Evolutionary conservation across 768 basidiomycete genomes (phyloP).

Genomic region (Podaxis rugospora): DNA sequence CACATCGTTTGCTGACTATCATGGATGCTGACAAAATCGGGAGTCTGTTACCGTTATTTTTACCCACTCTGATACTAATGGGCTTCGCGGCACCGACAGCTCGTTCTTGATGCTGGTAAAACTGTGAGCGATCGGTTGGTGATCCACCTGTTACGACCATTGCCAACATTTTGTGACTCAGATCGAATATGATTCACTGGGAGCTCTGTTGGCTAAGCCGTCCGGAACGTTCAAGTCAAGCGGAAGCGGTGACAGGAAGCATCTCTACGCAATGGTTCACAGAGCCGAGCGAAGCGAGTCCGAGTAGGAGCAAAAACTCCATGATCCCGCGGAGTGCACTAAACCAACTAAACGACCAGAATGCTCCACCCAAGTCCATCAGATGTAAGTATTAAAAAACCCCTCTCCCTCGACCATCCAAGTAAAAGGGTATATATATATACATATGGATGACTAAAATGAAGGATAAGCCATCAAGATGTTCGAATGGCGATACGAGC

Average conservation of each 20-base stretch:
- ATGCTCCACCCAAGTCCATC: not conserved
- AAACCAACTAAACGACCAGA: not conserved
- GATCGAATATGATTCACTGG: constrained; percentile 54
- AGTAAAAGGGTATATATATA: not conserved
- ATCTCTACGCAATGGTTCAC: constrained; percentile 39
- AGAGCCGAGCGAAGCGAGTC: constrained; percentile 5
- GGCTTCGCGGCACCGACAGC: constrained; percentile 15
- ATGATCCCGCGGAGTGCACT: too few relatives aligned
- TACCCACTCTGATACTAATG: not conserved
- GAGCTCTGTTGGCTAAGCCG: constrained; percentile 44
- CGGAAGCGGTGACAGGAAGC: constrained; percentile 48
- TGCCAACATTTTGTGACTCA: constrained; percentile 15
- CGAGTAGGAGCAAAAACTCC: too few relatives aligned
- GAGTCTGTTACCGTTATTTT: constrained; percentile 10
- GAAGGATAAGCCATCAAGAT: not conserved
- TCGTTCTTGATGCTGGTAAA: constrained; percentile 44
- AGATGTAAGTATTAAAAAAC: too few relatives aligned
- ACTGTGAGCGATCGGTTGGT: constrained; percentile 20
- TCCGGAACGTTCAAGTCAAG: constrained; percentile 47
- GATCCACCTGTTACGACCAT: not conserved
- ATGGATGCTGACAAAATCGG: constrained; percentile 56
- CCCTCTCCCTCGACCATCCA: not conserved
- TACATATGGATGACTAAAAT: not conserved
- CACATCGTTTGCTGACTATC: constrained; percentile 39
- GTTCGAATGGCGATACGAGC: not conserved